Evolutionary conservation across 73 alveolate genomes (phyloP).

Genomic region (Diophrys sp.): DNA sequence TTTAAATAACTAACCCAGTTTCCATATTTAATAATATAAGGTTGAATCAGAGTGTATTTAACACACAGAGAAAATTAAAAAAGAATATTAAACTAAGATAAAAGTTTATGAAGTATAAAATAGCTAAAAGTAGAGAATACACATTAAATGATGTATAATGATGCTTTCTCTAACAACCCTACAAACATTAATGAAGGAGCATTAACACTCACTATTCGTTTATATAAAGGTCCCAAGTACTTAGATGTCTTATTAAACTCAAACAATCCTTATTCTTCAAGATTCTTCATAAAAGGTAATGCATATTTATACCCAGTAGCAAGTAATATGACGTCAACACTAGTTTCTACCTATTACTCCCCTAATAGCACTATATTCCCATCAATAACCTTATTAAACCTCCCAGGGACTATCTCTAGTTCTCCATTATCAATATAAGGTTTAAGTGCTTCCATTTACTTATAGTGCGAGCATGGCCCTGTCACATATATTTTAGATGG

Average conservation of each 20-base stretch:
- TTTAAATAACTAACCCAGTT: no score
- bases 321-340: conserved; percentile 23
- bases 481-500: not conserved
- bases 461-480: not conserved
- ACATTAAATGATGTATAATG: conserved; percentile 1
- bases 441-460: not conserved
- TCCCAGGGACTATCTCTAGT: not conserved
- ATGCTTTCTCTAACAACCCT: conserved; percentile 20
- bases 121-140: no score
- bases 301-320: conserved; percentile 39
- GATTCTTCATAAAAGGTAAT: no score
- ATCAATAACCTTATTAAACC: not conserved
- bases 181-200: conserved; percentile 33
- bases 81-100: no score
- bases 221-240: conserved; percentile 45
- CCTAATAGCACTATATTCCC: conserved; percentile 11
- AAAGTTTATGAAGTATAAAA: no score
- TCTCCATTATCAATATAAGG: not conserved
- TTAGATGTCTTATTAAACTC: not conserved
- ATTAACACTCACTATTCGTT: conserved; percentile 26
- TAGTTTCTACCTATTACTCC: conserved; percentile 2
- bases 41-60: no score
- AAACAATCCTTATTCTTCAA: not conserved
- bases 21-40: no score
- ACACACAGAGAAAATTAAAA: no score